These are phyloP conservation scores for Phytophthora agathidicida DNA, from an alignment of 352 stramenopile species.

Conservation along the genomic window DNA sequence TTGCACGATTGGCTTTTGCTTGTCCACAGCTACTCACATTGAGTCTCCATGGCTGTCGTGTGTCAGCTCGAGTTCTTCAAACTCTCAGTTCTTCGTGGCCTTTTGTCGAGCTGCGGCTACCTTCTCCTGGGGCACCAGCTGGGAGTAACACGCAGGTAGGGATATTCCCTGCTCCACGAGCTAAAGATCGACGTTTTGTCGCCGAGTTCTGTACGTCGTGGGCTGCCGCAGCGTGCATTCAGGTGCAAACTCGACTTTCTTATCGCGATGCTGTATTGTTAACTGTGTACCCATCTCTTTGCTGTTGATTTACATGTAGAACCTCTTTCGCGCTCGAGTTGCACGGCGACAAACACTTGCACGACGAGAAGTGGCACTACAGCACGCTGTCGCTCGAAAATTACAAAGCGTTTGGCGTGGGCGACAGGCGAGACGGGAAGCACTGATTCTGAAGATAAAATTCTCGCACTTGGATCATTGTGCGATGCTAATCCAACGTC, in stretches of 20 bases:
- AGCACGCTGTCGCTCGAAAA: conserved; percentile 46
- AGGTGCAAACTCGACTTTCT: conserved; percentile 31
- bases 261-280: no score
- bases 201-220: conserved; percentile 61
- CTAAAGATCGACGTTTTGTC: conserved; percentile 69
- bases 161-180: conserved; percentile 71
- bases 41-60: conserved; percentile 65
- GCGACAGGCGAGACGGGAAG: conserved; percentile 48
- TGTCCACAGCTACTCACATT: conserved; percentile 77
- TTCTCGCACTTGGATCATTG: conserved; percentile 50
- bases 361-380: conserved; percentile 45
- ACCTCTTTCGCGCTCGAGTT: conserved; percentile 58
- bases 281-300: no score
- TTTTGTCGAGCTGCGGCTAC: conserved; percentile 57
- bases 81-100: conserved; percentile 74
- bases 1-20: conserved; percentile 60
- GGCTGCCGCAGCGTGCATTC: conserved; percentile 63
- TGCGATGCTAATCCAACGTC: conserved; percentile 70
- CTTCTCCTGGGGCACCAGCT: conserved; percentile 16
- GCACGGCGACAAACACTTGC: conserved; percentile 36
- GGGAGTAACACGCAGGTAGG: conserved; percentile 45
- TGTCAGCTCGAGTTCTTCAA: conserved; percentile 63
- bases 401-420: conserved; percentile 80
- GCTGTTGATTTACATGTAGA: conserved; percentile 31
- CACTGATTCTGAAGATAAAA: conserved; percentile 55